Percentiles rank a stretch among this genome's conserved stretches.
phyloP scores from a whole-genome alignment of 1,284 basidiomycete species.

The Ceratobasidium sp. region DNA sequence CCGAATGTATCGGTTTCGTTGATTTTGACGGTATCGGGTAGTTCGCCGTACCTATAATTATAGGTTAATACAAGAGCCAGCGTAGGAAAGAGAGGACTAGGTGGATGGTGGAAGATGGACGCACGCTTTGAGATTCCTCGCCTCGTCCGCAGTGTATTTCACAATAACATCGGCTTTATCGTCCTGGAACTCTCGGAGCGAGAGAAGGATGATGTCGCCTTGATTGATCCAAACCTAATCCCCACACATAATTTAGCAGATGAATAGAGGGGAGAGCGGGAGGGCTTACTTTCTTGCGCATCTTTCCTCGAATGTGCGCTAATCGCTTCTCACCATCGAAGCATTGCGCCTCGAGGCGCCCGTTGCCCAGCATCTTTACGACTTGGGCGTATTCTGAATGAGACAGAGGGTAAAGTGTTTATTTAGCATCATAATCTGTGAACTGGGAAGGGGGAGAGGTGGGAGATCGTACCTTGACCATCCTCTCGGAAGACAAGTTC shows the following conservation, averaged over 20 bases:
- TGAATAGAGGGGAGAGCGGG: neutral
- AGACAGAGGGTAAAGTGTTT: neutral
- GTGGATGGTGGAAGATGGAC: too few species aligned
- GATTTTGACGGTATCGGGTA: conserved; percentile 98
- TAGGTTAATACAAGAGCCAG: neutral
- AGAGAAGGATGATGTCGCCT: conserved; percentile 96
- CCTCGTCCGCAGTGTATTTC: conserved; percentile 97
- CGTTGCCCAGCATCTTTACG: conserved; percentile 98
- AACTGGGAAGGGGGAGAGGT: too few species aligned
- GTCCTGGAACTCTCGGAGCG: conserved; percentile 98
- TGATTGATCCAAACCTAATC: conserved; percentile 98
- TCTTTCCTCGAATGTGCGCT: conserved; percentile 98
- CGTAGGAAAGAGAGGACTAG: neutral
- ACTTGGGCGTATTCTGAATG: conserved; percentile 94
- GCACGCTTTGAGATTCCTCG: conserved; percentile 75
- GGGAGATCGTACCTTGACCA: conserved; percentile 74
- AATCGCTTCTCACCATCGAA: conserved; percentile 99
- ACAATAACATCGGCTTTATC: conserved; percentile 99
- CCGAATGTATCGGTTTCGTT: conserved; percentile 96
- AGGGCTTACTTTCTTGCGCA: conserved; percentile 94
- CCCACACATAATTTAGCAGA: neutral
- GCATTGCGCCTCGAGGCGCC: conserved; percentile 95
- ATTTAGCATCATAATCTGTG: neutral
- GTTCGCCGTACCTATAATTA: conserved; percentile 68
- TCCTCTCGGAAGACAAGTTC: conserved; percentile 99